Conservation (phyloP, 768 basidiomycete species). For the Infundibulicybe gibba region DNA sequence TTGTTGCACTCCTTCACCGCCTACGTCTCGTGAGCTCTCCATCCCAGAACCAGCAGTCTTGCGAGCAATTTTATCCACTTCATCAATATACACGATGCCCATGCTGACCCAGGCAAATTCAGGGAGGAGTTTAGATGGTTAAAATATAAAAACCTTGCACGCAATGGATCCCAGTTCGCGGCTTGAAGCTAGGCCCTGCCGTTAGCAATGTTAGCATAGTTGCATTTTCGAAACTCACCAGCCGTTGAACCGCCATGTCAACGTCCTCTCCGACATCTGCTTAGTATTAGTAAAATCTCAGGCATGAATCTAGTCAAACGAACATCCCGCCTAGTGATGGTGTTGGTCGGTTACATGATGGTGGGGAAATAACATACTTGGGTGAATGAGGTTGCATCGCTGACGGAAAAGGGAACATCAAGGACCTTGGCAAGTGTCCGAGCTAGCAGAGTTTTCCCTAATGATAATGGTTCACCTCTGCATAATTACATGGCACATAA, state of each 20-base stretch:
- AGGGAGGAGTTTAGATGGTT: not conserved
- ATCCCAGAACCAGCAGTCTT: conserved; percentile 49
- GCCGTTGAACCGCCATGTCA: conserved; percentile 83
- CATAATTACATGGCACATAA: not conserved
- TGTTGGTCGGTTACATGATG: no score
- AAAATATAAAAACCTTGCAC: conserved; percentile 60
- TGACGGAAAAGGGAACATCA: conserved; percentile 92
- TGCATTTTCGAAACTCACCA: conserved; percentile 40
- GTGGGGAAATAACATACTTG: conserved; percentile 43
- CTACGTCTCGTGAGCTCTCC: conserved; percentile 82
- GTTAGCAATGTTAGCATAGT: not conserved
- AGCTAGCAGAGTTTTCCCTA: conserved; percentile 89
- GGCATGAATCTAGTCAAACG: conserved; percentile 20
- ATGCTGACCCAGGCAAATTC: conserved; percentile 42
- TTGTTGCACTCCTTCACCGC: conserved; percentile 96
- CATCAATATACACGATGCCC: conserved; percentile 96
- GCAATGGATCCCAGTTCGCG: conserved; percentile 82
- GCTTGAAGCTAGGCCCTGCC: conserved; percentile 64
- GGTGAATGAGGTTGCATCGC: conserved; percentile 93
- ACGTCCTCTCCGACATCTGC: conserved; percentile 96
- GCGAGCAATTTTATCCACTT: conserved; percentile 89
- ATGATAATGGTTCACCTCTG: conserved; percentile 1
- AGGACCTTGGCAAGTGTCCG: conserved; percentile 87
- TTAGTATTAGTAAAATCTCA: conserved; percentile 5
- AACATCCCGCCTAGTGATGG: conserved; percentile 61